These are phyloP conservation scores for Pichia nanzhaoensis DNA, from an alignment of 805 yeast genomes.

Conservation along the genomic window DNA sequence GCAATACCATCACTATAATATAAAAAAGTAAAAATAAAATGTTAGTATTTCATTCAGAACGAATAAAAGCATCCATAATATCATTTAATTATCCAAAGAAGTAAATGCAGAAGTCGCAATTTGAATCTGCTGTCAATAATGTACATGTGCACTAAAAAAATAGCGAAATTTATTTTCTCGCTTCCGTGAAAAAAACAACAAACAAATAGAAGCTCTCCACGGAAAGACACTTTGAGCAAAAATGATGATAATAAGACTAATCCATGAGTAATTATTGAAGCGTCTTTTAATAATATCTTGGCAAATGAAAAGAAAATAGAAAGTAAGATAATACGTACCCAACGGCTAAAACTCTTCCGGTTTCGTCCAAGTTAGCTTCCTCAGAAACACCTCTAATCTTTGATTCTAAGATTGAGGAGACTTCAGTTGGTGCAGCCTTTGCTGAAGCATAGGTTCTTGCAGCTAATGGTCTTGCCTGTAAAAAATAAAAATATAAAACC, in stretches of 20 bases:
- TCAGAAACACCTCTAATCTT: constrained; percentile 98
- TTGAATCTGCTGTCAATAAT: too few species aligned
- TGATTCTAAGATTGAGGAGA: constrained; percentile 97
- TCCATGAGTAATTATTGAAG: too few species aligned
- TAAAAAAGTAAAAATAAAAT: background rate
- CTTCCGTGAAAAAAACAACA: constrained; percentile 1
- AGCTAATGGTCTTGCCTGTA: constrained; percentile 66
- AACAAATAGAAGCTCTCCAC: background rate
- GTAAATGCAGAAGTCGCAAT: too few species aligned
- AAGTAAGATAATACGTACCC: constrained; percentile 51
- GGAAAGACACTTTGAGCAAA: background rate
- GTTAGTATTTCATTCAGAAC: constrained; percentile 2
- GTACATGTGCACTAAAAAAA: background rate
- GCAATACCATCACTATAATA: constrained; percentile 96
- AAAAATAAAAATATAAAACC: constrained; percentile 8
- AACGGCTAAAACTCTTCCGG: constrained; percentile 98
- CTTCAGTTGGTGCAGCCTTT: constrained; percentile 99
- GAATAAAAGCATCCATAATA: too few species aligned
- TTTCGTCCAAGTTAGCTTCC: constrained; percentile 96
- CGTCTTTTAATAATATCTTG: too few species aligned
- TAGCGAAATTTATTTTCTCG: background rate
- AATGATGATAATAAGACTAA: too few species aligned
- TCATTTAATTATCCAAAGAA: too few species aligned
- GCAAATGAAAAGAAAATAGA: background rate
- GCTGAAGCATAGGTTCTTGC: constrained; percentile 85